Evolutionary conservation across 2,329 filamentous ascomycete species (phyloP).

Genomic region (Penicillium corylophilum): DNA sequence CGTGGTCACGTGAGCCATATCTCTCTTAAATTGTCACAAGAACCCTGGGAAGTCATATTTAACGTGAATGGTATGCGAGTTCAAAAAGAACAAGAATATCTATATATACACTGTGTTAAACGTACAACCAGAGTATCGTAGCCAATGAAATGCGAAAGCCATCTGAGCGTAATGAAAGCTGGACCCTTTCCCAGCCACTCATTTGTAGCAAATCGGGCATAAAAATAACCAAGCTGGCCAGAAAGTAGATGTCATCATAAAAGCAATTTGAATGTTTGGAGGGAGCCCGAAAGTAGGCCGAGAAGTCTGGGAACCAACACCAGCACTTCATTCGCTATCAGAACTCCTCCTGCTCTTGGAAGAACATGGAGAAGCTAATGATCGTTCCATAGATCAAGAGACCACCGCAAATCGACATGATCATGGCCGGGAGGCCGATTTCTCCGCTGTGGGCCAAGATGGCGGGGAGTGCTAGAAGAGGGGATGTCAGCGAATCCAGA

Average conservation of each 20-base stretch:
- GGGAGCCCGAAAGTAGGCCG: not conserved
- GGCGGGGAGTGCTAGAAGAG: constrained; percentile 70
- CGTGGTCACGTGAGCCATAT: constrained; percentile 19
- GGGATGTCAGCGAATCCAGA: constrained; percentile 14
- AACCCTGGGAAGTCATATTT: too few relatives aligned
- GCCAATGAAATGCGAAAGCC: constrained; percentile 14
- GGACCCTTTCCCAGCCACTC: constrained; percentile 10
- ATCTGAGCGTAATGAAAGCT: constrained; percentile 10
- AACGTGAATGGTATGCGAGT: not conserved
- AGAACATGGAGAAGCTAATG: constrained; percentile 97
- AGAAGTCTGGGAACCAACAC: constrained; percentile 1
- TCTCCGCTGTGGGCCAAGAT: constrained; percentile 83
- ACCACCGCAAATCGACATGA: constrained; percentile 92
- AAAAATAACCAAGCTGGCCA: constrained; percentile 18
- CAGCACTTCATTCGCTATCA: constrained; percentile 39
- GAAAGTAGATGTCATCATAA: constrained; percentile 21
- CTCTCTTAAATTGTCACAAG: not conserved
- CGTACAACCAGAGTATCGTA: constrained; percentile 20
- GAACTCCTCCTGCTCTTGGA: constrained; percentile 96
- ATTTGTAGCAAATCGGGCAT: constrained; percentile 24
- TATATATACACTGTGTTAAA: constrained; percentile 25
- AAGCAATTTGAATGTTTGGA: constrained; percentile 3
- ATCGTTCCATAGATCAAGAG: constrained; percentile 97
- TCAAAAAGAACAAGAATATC: constrained; percentile 3
- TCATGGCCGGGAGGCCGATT: constrained; percentile 80